Evolutionary conservation across 2,329 filamentous ascomycete species (phyloP).

Genomic region (Fusarium sp.): DNA sequence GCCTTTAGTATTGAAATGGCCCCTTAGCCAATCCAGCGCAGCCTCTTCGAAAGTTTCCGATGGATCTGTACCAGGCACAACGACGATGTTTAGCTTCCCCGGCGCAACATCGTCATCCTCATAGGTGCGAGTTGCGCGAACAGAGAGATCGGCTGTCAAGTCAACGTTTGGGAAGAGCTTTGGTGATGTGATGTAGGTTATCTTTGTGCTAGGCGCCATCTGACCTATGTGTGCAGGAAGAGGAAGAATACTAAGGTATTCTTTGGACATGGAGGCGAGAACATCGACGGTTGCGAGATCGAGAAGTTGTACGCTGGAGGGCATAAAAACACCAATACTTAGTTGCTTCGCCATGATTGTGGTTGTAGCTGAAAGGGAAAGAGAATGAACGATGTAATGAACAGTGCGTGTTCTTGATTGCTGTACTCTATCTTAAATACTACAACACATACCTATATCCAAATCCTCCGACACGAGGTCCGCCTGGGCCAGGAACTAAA

Average conservation of each 20-base stretch:
- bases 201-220: slow-evolving; percentile 58
- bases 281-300: slow-evolving; percentile 65
- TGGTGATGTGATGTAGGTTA: slow-evolving; percentile 62
- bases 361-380: background rate
- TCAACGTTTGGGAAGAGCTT: slow-evolving; percentile 53
- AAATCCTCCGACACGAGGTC: background rate
- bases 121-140: slow-evolving; percentile 60
- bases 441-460: background rate
- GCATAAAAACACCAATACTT: slow-evolving; percentile 65
- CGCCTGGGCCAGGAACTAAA: slow-evolving; percentile 19
- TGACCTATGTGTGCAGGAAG: slow-evolving; percentile 54
- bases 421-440: slow-evolving; percentile 9
- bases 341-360: slow-evolving; percentile 47
- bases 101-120: slow-evolving; percentile 61
- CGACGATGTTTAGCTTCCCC: slow-evolving; percentile 63
- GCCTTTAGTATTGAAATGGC: slow-evolving; percentile 53
- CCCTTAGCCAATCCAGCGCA: slow-evolving; percentile 58
- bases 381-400: background rate
- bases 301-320: slow-evolving; percentile 60
- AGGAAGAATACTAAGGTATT: slow-evolving; percentile 56
- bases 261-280: slow-evolving; percentile 59
- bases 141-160: slow-evolving; percentile 56
- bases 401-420: background rate
- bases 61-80: slow-evolving; percentile 65
- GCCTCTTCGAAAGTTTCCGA: slow-evolving; percentile 48